Evolutionary conservation across 768 basidiomycete species (phyloP).

Genomic region (Suillus subluteus): DNA sequence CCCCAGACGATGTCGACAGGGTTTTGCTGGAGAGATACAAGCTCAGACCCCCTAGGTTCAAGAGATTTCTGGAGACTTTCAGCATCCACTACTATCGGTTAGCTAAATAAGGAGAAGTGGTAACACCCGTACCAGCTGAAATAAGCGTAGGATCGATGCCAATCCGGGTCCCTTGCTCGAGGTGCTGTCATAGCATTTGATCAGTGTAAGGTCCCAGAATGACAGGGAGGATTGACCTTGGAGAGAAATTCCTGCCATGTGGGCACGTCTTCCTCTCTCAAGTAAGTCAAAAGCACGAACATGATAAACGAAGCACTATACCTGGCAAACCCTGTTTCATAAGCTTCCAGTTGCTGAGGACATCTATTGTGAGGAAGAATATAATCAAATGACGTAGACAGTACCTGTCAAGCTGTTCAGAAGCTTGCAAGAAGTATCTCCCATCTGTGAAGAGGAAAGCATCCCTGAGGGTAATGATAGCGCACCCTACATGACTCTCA

Average conservation of each 20-base stretch:
- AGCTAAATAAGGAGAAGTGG: not conserved
- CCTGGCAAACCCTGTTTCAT: constrained; percentile 93
- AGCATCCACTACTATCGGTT: constrained; percentile 57
- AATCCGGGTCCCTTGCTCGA: constrained; percentile 63
- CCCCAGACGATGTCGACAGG: constrained; percentile 83
- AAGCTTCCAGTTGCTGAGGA: constrained; percentile 81
- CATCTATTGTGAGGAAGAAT: not conserved
- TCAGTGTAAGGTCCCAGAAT: constrained; percentile 8
- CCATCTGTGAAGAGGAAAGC: constrained; percentile 95
- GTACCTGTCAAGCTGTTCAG: constrained; percentile 83
- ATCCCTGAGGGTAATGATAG: constrained; percentile 67
- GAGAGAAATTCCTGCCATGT: constrained; percentile 88
- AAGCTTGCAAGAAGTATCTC: constrained; percentile 92
- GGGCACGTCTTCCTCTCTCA: constrained; percentile 64
- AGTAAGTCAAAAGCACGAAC: constrained; percentile 22
- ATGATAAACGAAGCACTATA: constrained; percentile 27
- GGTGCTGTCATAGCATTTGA: constrained; percentile 44
- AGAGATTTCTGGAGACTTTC: constrained; percentile 63
- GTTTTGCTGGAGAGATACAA: constrained; percentile 72
- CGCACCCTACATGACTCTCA: constrained; percentile 59
- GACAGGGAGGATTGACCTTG: constrained; percentile 49
- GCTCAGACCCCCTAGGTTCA: constrained; percentile 51
- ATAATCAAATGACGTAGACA: constrained; percentile 21
- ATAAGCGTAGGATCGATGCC: constrained; percentile 86
- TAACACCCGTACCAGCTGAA: constrained; percentile 49